Evolutionary conservation across 768 basidiomycete species (phyloP).

Genomic region (Cystofilobasidium macerans): DNA sequence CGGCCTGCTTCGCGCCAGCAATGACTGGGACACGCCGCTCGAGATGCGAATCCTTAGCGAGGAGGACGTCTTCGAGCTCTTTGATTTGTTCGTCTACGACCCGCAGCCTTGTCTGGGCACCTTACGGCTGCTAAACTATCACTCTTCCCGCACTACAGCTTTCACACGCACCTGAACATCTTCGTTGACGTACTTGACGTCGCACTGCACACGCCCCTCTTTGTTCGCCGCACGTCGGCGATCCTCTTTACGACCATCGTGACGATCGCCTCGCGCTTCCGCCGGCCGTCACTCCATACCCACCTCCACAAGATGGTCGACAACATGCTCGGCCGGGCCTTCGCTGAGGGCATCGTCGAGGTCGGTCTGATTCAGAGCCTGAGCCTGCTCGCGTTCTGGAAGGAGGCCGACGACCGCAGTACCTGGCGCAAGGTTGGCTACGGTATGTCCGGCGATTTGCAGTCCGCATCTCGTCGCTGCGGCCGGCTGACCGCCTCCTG

Average conservation of each 20-base stretch:
- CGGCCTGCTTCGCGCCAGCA: not conserved
- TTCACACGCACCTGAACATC: slow-evolving; percentile 28
- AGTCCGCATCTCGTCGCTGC: not conserved
- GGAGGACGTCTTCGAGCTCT: slow-evolving; percentile 26
- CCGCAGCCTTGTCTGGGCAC: too few species aligned
- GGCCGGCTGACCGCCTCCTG: not conserved
- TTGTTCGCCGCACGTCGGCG: slow-evolving; percentile 16
- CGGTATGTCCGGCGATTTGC: not conserved
- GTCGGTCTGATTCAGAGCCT: slow-evolving; percentile 28
- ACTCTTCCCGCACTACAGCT: slow-evolving; percentile 8
- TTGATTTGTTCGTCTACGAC: slow-evolving; percentile 25
- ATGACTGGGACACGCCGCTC: slow-evolving; percentile 27
- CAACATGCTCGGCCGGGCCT: slow-evolving; percentile 27
- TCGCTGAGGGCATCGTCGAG: slow-evolving; percentile 27
- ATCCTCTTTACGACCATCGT: slow-evolving; percentile 29
- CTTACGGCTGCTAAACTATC: too few species aligned
- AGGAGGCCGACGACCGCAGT: slow-evolving; percentile 27
- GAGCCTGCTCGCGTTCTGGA: slow-evolving; percentile 29
- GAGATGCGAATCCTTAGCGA: slow-evolving; percentile 23
- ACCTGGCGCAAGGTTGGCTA: slow-evolving; percentile 26
- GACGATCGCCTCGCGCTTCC: slow-evolving; percentile 23
- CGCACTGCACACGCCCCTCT: slow-evolving; percentile 26
- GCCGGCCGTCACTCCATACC: slow-evolving; percentile 19
- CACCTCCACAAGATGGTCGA: slow-evolving; percentile 23
- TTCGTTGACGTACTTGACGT: slow-evolving; percentile 29